Percentiles rank a stretch among this genome's conserved stretches.
Conservation (phyloP, 345 rosid genomes). For the Raphanus sativus region DNA sequence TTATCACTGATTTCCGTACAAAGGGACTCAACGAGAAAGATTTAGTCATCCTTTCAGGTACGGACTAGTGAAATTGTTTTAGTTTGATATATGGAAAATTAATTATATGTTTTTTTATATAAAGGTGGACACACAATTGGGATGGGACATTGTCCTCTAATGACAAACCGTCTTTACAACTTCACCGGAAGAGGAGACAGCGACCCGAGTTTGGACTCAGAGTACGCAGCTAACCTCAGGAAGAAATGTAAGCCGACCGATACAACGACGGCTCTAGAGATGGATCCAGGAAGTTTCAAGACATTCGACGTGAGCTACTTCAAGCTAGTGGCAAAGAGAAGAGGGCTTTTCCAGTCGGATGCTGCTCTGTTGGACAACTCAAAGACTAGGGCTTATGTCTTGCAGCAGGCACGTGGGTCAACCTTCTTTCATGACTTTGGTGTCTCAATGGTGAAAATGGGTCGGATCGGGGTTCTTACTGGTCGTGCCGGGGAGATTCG, state of each 20-base stretch:
- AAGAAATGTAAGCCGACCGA: slow-evolving; percentile 49
- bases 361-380: slow-evolving; percentile 52
- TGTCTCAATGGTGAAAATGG: slow-evolving; percentile 60
- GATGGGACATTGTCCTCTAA: slow-evolving; percentile 49
- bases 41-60: slow-evolving; percentile 72
- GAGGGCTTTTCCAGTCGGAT: slow-evolving; percentile 63
- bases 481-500: slow-evolving; percentile 56
- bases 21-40: slow-evolving; percentile 58
- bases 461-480: slow-evolving; percentile 45
- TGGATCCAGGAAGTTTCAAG: slow-evolving; percentile 56
- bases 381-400: slow-evolving; percentile 24
- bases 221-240: slow-evolving; percentile 46
- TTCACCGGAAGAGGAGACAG: slow-evolving; percentile 62
- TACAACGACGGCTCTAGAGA: slow-evolving; percentile 39
- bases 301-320: slow-evolving; percentile 55
- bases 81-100: no score
- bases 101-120: no score
- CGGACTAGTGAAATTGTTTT: no score
- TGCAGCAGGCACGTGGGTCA: slow-evolving; percentile 3
- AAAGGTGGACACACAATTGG: slow-evolving; percentile 72
- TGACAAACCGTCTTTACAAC: slow-evolving; percentile 65
- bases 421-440: slow-evolving; percentile 54
- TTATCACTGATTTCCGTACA: slow-evolving; percentile 37
- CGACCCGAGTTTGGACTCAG: slow-evolving; percentile 54
- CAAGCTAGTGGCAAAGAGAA: slow-evolving; percentile 38